Conservation (phyloP, 768 basidiomycete genomes). For the Podaxis sp. region DNA sequence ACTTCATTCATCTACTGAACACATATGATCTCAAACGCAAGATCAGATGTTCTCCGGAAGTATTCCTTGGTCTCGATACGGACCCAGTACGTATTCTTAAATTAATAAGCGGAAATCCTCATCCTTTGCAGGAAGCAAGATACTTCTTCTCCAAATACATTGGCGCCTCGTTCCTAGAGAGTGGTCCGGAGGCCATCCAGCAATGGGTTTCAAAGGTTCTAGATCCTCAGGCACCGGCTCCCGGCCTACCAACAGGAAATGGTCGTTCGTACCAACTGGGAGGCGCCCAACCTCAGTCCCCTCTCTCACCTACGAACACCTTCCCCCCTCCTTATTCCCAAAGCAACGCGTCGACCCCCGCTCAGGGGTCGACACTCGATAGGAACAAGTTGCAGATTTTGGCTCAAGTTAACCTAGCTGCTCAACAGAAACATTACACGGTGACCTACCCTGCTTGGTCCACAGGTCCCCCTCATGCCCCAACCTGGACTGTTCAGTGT, state of each 20-base stretch:
- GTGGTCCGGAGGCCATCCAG: not conserved
- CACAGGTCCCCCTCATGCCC: slow-evolving; percentile 29
- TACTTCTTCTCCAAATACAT: not conserved
- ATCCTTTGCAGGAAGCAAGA: not conserved
- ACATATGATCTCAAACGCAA: not conserved
- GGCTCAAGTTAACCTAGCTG: slow-evolving; percentile 53
- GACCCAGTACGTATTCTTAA: not conserved
- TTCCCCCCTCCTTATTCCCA: not conserved
- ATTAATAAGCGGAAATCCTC: not conserved
- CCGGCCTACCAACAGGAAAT: not conserved
- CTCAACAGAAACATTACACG: slow-evolving; percentile 41
- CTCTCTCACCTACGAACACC: not conserved
- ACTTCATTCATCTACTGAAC: not conserved
- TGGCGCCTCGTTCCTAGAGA: not conserved
- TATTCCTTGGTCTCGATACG: not conserved
- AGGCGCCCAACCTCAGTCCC: too few relatives aligned
- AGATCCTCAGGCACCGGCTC: not conserved
- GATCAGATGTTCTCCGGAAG: not conserved
- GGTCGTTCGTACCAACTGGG: not conserved
- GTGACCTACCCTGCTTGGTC: slow-evolving; percentile 48
- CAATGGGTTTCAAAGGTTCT: not conserved
- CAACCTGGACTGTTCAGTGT: not conserved
- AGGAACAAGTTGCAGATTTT: slow-evolving; percentile 30
- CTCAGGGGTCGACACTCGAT: not conserved
- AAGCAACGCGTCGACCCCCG: not conserved